These are phyloP conservation scores for Flaveria bidentis DNA, from an alignment of 129 eudicot species.

Conservation along the genomic window DNA sequence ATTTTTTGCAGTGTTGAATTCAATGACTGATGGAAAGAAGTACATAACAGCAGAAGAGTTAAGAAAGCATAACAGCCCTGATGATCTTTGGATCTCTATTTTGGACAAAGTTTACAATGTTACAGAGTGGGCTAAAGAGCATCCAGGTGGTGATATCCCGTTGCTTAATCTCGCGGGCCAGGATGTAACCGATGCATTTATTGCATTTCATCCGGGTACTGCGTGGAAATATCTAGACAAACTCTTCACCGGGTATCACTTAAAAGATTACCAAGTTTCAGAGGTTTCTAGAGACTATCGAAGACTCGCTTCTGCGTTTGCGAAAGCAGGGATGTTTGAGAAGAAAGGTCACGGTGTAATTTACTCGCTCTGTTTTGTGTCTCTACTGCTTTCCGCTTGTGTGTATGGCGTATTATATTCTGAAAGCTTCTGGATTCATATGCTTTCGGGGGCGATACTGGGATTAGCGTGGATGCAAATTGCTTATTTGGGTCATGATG, in stretches of 20 bases:
- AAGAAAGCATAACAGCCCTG: slow-evolving; percentile 58
- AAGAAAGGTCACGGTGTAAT: slow-evolving; percentile 74
- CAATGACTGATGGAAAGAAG: slow-evolving; percentile 54
- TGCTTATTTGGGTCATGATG: slow-evolving; percentile 87
- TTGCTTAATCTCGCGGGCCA: slow-evolving; percentile 75
- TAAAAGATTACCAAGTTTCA: slow-evolving; percentile 59
- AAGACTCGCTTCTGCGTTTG: slow-evolving; percentile 58
- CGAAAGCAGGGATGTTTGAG: slow-evolving; percentile 77
- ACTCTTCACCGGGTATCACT: slow-evolving; percentile 67
- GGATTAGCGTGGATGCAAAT: slow-evolving; percentile 87
- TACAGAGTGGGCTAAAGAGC: slow-evolving; percentile 74
- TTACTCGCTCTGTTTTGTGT: slow-evolving; percentile 50
- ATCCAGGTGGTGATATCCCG: slow-evolving; percentile 79
- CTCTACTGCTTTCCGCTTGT: slow-evolving; percentile 48
- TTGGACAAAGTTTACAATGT: slow-evolving; percentile 82
- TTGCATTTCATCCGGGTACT: slow-evolving; percentile 85
- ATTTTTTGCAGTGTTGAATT: slow-evolving; percentile 36
- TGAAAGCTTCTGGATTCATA: slow-evolving; percentile 51
- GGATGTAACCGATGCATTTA: slow-evolving; percentile 90
- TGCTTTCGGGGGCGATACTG: slow-evolving; percentile 60
- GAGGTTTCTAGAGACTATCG: slow-evolving; percentile 88
- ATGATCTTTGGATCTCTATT: slow-evolving; percentile 82
- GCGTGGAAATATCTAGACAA: slow-evolving; percentile 73
- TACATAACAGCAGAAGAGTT: slow-evolving; percentile 74
- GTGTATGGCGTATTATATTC: slow-evolving; percentile 59